Percentiles rank a stretch among this genome's conserved stretches.
Evolutionary conservation across 495 filamentous ascomycete genomes (phyloP).

Genomic region (Penicillium paradoxum): DNA sequence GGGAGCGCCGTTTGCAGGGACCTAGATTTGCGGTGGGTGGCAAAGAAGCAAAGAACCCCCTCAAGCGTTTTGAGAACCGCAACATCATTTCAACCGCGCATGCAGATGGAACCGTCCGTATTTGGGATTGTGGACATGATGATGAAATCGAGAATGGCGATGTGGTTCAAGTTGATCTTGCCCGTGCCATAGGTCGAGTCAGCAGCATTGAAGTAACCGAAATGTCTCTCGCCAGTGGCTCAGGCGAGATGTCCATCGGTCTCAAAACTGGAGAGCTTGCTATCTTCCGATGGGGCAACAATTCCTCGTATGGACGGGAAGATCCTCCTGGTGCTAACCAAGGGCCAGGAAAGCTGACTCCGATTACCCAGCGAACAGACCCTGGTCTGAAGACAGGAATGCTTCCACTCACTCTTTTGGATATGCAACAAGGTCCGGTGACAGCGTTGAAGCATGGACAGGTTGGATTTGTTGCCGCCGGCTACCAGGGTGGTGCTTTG

Average conservation of each 20-base stretch:
- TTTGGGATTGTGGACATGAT: slow-evolving; percentile 87
- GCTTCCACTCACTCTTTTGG: slow-evolving; percentile 71
- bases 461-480: slow-evolving; percentile 84
- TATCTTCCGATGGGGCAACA: slow-evolving; percentile 81
- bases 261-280: slow-evolving; percentile 76
- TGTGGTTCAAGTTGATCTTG: slow-evolving; percentile 79
- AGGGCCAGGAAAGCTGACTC: slow-evolving; percentile 56
- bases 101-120: slow-evolving; percentile 75
- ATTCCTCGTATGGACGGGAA: slow-evolving; percentile 57
- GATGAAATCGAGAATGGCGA: slow-evolving; percentile 88
- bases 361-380: slow-evolving; percentile 70
- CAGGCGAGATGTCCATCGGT: slow-evolving; percentile 81
- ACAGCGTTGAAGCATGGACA: slow-evolving; percentile 77
- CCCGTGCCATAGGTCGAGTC: slow-evolving; percentile 74
- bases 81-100: slow-evolving; percentile 80
- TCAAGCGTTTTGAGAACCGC: slow-evolving; percentile 72
- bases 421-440: slow-evolving; percentile 75
- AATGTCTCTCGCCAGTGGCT: slow-evolving; percentile 68
- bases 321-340: slow-evolving; percentile 49
- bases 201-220: slow-evolving; percentile 70
- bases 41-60: slow-evolving; percentile 56
- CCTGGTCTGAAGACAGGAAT: slow-evolving; percentile 76
- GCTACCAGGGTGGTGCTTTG: slow-evolving; percentile 73
- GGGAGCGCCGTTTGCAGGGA: slow-evolving; percentile 66
- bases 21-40: slow-evolving; percentile 74